Evolutionary conservation across 176 grass and related monocot species (phyloP).

Genomic region (Microstegium vimineum): DNA sequence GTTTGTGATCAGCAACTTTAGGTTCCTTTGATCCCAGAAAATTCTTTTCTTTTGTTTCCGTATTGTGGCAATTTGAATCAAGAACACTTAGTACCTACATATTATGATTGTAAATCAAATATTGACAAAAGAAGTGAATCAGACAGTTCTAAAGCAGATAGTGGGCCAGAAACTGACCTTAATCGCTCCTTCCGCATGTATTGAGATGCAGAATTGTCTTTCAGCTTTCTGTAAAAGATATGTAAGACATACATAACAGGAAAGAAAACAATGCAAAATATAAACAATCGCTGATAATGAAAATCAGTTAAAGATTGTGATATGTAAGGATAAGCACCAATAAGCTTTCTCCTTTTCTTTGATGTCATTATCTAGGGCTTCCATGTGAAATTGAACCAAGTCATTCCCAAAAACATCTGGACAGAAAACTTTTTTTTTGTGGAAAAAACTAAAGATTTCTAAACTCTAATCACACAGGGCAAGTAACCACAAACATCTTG

Average conservation of each 20-base stretch:
- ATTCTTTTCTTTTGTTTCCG: slow-evolving; percentile 64
- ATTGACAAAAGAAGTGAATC: slow-evolving; percentile 11
- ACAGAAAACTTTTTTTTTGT: too few species aligned
- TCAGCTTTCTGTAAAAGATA: slow-evolving; percentile 66
- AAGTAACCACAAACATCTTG: not conserved
- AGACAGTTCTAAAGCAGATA: slow-evolving; percentile 9
- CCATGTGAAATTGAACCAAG: not conserved
- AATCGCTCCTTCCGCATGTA: slow-evolving; percentile 89
- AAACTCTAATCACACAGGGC: not conserved
- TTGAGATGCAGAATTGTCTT: slow-evolving; percentile 74
- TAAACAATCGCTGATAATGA: not conserved
- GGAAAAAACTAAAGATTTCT: not conserved
- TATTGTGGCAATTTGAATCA: slow-evolving; percentile 79
- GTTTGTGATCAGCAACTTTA: slow-evolving; percentile 72
- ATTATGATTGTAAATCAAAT: slow-evolving; percentile 41
- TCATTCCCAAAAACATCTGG: not conserved
- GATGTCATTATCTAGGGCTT: slow-evolving; percentile 3
- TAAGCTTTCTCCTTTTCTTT: not conserved
- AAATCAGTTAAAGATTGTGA: not conserved
- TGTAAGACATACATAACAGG: not conserved
- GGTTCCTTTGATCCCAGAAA: slow-evolving; percentile 67
- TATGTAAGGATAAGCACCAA: slow-evolving; percentile 18
- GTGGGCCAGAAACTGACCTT: slow-evolving; percentile 52
- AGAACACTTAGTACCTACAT: slow-evolving; percentile 83
- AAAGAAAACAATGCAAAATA: slow-evolving; percentile 12